These are phyloP conservation scores for Coprinopsis cinerea DNA, from an alignment of 768 basidiomycete genomes.

Conservation along the genomic window DNA sequence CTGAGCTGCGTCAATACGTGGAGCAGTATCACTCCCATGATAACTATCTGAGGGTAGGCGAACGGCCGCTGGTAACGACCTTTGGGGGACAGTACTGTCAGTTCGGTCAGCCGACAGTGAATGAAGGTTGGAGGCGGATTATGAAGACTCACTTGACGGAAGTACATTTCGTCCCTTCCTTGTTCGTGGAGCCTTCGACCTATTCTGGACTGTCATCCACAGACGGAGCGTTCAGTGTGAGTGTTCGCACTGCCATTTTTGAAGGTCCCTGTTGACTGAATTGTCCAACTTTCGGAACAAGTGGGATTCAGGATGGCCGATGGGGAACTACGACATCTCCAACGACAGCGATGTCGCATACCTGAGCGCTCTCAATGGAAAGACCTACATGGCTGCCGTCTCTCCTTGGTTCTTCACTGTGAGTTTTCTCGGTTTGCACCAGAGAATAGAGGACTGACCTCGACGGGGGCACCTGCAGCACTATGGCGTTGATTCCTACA, in stretches of 20 bases:
- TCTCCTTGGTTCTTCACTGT: conserved; percentile 68
- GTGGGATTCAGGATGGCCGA: conserved; percentile 53
- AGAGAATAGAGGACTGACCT: not conserved
- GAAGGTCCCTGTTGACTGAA: too few relatives aligned
- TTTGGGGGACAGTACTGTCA: conserved; percentile 49
- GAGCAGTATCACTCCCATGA: conserved; percentile 32
- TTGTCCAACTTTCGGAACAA: conserved; percentile 15
- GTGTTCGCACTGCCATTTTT: too few relatives aligned
- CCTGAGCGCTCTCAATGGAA: conserved; percentile 20
- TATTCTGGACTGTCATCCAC: conserved; percentile 34
- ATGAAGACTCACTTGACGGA: conserved; percentile 19
- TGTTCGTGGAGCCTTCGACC: conserved; percentile 46
- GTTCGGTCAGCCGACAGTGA: conserved; percentile 37
- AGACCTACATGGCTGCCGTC: conserved; percentile 38
- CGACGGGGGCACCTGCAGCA: conserved; percentile 26
- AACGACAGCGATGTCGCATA: conserved; percentile 27
- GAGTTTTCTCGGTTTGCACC: not conserved
- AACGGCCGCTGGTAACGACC: conserved; percentile 41
- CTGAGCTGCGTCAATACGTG: conserved; percentile 31
- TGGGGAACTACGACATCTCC: conserved; percentile 26
- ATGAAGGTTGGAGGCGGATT: conserved; percentile 40
- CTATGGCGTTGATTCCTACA: conserved; percentile 43
- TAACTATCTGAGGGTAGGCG: conserved; percentile 34
- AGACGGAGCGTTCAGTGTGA: conserved; percentile 46
- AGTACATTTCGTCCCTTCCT: conserved; percentile 51